Evolutionary conservation across 345 rosid genomes (phyloP), one percentile per base, ranked within the genome.

Genomic region (Salix udensis): DNA sequence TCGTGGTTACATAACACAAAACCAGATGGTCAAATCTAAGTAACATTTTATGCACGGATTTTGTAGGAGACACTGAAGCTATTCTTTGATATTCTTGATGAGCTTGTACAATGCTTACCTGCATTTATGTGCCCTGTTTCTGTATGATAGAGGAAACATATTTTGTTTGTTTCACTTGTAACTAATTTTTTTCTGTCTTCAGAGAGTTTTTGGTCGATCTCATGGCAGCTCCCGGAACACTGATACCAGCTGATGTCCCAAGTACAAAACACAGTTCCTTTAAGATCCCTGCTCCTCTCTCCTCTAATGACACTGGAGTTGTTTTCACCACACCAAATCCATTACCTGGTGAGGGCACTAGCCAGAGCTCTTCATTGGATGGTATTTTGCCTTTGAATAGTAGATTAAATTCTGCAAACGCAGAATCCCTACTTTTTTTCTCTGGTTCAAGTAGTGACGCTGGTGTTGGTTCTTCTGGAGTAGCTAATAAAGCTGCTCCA

Each of bases 191-290:
- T 79, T 78, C 65, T 83, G 71, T 62, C 68, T 87, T 76, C 91
- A 96, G 99, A 88, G 99, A 96, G 87, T 92, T 87, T 92, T 88
- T 96, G 90, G 97, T 96, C 77, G 99, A 96, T 89, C 97, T 96
- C 83, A 96, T 96, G 99, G 97, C 97, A 77, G 99, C 92, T 84
- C 97, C 99, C 40, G 99, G 99, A 82, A 94, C 97, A 30, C 96
- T 96, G 79, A 90, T 96, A 85, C 99, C 99, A 67, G 96, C 97
- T 86, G 99, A 96, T 81, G 72, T 89, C 85, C 84, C 87, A 9
- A 88, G 87, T 85, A 80, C 82, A 77, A 92, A 79, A 82, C 94
- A 92, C 44, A 82, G 80, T 69, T 65, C 88, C 69, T 84, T 79
- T 82, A 88, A 85, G 77, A 42, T 87, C 62, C 84, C 92, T 18